Base-by-base conservation (phyloP, 768 basidiomycete genomes). In the Tulasnella sp. region DNA sequence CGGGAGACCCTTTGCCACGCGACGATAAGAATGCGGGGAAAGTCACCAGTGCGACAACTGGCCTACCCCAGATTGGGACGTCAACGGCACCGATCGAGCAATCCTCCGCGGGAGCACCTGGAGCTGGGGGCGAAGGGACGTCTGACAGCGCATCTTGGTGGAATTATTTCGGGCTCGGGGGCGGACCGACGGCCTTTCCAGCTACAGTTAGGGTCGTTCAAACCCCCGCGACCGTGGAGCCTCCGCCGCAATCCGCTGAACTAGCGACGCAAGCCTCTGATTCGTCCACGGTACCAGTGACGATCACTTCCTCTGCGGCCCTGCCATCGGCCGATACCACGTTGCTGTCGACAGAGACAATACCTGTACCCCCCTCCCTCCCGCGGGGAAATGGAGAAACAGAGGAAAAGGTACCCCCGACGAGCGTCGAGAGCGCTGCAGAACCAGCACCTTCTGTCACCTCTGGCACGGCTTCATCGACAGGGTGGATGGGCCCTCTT, bases 111-210 rank as follows among this genome's bases (percentile, higher is more conserved):
- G 64, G 64, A 69, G 64, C 64, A 69, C 37, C 64, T 69, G 64
- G 64, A 69, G 34, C 64, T 69, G 64, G 64, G 37, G 34, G 31
- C 64, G 34, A 31, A 37, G 64, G 64, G 64, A 69, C 64, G 64
- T 37, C 31, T 69, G 64, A 69, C 64, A 69, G 64, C 64, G 64
- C 76, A 44, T 50, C 76, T 24, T 78, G 77, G 77, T 78, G 77
- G 77, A 78, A 78, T 64, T 78, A 78, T 58, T 42, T 78, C 77
- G 77, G 77, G 2, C 41, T 78, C 16, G 77, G 77, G 11, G 77
- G 77, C 77, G 77, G 77, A 37, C 77, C 77, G 40, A 78, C 77
- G 20, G 77, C 77, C 22, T 78, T 78, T 46, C 77, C 77, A 34
- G 12, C 77, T 44, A 11, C 58, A 34, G 77, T 78, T 7, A 48